Evolutionary conservation across 306 rosid genomes (phyloP).

Genomic region (Ormosia emarginata): DNA sequence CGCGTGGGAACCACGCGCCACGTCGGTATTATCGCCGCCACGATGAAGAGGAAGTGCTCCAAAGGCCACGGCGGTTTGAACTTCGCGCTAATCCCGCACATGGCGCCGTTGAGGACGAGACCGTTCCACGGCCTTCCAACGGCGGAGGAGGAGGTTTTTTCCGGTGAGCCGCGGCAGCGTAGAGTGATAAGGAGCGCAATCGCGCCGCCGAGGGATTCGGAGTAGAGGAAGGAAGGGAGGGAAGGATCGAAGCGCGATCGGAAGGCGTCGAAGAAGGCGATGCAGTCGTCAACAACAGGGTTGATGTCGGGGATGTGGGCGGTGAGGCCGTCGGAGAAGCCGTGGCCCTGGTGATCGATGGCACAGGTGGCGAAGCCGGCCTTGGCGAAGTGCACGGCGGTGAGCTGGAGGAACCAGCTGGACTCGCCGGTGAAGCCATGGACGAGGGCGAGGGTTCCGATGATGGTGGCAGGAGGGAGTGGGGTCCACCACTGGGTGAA

Average conservation of each 20-base stretch:
- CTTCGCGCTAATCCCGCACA: conserved; percentile 93
- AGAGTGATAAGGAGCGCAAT: conserved; percentile 76
- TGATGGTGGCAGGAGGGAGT: conserved; percentile 44
- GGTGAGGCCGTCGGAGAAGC: conserved; percentile 88
- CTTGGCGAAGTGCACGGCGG: conserved; percentile 72
- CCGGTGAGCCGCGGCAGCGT: conserved; percentile 18
- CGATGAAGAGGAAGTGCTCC: conserved; percentile 72
- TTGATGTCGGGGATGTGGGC: conserved; percentile 87
- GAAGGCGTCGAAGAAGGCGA: conserved; percentile 63
- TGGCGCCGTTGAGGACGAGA: conserved; percentile 80
- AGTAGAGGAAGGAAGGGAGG: conserved; percentile 70
- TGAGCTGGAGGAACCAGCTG: conserved; percentile 93
- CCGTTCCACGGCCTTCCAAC: conserved; percentile 53
- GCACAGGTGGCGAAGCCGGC: conserved; percentile 89
- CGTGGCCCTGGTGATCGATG: conserved; percentile 95
- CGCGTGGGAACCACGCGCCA: conserved; percentile 97
- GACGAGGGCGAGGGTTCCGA: conserved; percentile 69
- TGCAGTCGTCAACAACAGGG: conserved; percentile 85
- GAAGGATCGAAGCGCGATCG: conserved; percentile 52
- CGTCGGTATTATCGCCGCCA: conserved; percentile 69
- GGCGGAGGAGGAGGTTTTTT: not conserved
- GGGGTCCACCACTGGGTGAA: conserved; percentile 98
- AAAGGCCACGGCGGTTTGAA: conserved; percentile 98
- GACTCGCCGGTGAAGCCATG: conserved; percentile 96
- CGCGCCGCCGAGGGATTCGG: conserved; percentile 97